Evolutionary conservation across 1,284 basidiomycete species (phyloP), one percentile per base, ranked within the genome.

Genomic region (Hypsizygus ulmarius): DNA sequence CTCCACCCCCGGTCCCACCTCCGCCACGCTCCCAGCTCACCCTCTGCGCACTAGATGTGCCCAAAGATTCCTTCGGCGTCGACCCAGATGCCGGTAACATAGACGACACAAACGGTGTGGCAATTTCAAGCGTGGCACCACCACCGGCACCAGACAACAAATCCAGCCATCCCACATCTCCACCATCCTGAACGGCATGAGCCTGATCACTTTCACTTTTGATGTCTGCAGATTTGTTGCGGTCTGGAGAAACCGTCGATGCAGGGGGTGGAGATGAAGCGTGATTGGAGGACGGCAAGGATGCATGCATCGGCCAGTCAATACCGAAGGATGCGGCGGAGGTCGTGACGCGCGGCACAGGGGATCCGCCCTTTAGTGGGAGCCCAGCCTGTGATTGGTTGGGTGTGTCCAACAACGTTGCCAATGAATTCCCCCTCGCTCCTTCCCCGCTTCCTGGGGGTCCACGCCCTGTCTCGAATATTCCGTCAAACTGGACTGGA

Each of bases 351-450:
- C 50, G 43, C 7, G 47, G 34, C 1, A 50, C 15, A 8, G 49
- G 7, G 21, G 40, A 11, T 3, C 37, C 49, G 27, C 39, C 10
- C 25, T 30, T 36, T 1, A 40, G 37, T 7, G 39, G n/a, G 3
- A 47, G 10, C 4, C 42, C 35, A 21, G 47, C 47, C 25, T 47
- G 50, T 16, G 52, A 46, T 28, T 54, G 50, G 25, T 45, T 36
- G 15, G 52, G 50, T n/a, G 53, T 47, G 39, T 54, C 53, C 2
- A 54, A 42, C 33, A 54, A 54, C n/a, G 53, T 35, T 25, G 37
- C 39, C 2, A 50, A 50, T 8, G 52, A 52, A 5, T 39, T 27
- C 25, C 43, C 49, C 5, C 41, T 30, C 7, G 21, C 4, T 25
- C 21, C 21, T 25, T 25, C 21, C 4, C 21, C 21, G 21, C 21